Evolutionary conservation across 2,329 filamentous ascomycete genomes (phyloP).

Genomic region (Cercospora beticola): DNA sequence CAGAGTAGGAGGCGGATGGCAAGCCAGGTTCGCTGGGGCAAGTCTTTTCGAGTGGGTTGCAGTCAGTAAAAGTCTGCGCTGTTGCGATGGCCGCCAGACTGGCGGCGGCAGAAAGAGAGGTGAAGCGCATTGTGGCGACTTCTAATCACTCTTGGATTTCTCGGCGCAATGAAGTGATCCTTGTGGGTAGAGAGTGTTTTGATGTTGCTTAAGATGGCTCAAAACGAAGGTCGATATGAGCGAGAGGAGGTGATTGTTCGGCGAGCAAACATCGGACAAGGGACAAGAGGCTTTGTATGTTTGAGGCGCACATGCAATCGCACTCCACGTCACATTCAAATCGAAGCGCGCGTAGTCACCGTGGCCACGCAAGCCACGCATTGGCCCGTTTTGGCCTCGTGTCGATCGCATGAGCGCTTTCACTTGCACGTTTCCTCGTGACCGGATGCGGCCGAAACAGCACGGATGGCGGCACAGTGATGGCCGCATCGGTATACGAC

Average conservation of each 20-base stretch:
- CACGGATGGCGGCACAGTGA: background rate
- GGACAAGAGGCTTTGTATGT: background rate
- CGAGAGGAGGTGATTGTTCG: background rate
- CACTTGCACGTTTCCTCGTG: background rate
- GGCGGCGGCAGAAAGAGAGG: slow-evolving; percentile 37
- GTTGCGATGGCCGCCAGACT: slow-evolving; percentile 46
- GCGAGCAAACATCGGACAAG: background rate
- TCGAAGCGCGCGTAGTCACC: background rate
- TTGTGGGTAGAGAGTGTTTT: background rate
- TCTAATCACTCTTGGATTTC: background rate
- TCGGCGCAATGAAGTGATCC: background rate
- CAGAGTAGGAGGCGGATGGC: slow-evolving; percentile 54
- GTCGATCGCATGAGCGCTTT: slow-evolving; percentile 1
- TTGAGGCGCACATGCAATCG: background rate
- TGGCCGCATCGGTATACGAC: background rate
- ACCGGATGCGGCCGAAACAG: background rate
- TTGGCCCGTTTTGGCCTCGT: slow-evolving; percentile 2
- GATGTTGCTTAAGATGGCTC: background rate
- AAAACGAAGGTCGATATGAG: background rate
- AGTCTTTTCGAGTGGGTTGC: slow-evolving; percentile 70
- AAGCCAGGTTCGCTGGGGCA: slow-evolving; percentile 74
- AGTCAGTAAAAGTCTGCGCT: slow-evolving; percentile 75
- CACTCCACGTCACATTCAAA: slow-evolving; percentile 7
- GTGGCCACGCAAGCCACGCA: slow-evolving; percentile 5
- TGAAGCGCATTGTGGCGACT: slow-evolving; percentile 36